A percentile compares a stretch with the other conserved stretches of the same genome.
Evolutionary conservation across 2,329 filamentous ascomycete species (phyloP).

Genomic region (Aspergillus novofumigatus): DNA sequence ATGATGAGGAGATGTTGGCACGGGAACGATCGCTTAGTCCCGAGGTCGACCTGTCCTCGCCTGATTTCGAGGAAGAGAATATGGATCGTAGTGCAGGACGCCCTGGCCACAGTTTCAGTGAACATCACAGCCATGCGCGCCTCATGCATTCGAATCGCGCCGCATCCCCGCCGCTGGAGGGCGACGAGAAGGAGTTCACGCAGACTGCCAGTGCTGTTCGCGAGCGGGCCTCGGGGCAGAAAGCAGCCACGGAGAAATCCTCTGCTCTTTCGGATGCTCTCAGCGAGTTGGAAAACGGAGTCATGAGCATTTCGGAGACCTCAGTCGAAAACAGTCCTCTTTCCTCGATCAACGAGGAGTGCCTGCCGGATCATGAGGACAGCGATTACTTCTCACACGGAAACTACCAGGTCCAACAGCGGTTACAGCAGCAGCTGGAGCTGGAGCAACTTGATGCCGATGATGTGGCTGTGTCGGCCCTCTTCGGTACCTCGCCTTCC

Average conservation of each 20-base stretch:
- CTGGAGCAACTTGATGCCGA: slow-evolving; percentile 26
- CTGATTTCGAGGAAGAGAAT: slow-evolving; percentile 74
- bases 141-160: slow-evolving; percentile 61
- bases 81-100: slow-evolving; percentile 51
- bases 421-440: slow-evolving; percentile 13
- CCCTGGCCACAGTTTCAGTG: slow-evolving; percentile 47
- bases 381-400: slow-evolving; percentile 35
- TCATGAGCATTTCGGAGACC: slow-evolving; percentile 25
- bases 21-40: slow-evolving; percentile 68
- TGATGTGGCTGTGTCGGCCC: slow-evolving; percentile 30
- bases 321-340: slow-evolving; percentile 30
- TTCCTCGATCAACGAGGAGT: slow-evolving; percentile 25
- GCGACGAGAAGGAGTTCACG: slow-evolving; percentile 94
- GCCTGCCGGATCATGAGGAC: slow-evolving; percentile 29
- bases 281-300: slow-evolving; percentile 26
- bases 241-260: slow-evolving; percentile 26
- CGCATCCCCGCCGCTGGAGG: slow-evolving; percentile 84
- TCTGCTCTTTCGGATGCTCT: slow-evolving; percentile 45
- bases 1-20: slow-evolving; percentile 60
- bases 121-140: slow-evolving; percentile 55
- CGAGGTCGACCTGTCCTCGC: slow-evolving; percentile 84
- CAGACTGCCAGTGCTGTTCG: slow-evolving; percentile 86
- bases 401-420: slow-evolving; percentile 18
- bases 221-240: slow-evolving; percentile 46
- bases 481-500: slow-evolving; percentile 41